These are phyloP conservation scores for Neurospora tetraspora DNA, from an alignment of 495 filamentous ascomycete genomes.

Conservation along the genomic window DNA sequence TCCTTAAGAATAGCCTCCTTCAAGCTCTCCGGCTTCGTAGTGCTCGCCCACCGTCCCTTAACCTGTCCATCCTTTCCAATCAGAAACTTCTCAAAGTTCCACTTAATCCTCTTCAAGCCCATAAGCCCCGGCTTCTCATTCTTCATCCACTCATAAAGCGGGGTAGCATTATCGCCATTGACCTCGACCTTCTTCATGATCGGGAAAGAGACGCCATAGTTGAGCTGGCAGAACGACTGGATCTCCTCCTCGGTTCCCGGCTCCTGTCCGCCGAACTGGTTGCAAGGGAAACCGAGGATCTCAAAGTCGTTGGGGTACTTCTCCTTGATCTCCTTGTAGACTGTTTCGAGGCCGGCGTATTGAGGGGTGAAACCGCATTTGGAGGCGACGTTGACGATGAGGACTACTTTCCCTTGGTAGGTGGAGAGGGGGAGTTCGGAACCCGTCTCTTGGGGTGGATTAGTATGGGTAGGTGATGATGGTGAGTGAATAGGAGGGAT, in stretches of 20 bases:
- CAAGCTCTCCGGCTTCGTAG: slow-evolving; percentile 73
- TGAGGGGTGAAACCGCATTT: slow-evolving; percentile 99
- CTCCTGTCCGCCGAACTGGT: slow-evolving; percentile 90
- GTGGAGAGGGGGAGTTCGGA: slow-evolving; percentile 52
- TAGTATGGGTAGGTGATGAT: neutral
- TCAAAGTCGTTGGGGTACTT: slow-evolving; percentile 64
- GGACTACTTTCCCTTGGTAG: slow-evolving; percentile 82
- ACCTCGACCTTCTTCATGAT: slow-evolving; percentile 87
- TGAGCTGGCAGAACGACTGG: slow-evolving; percentile 81
- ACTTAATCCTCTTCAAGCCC: slow-evolving; percentile 84
- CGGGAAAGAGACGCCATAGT: slow-evolving; percentile 94
- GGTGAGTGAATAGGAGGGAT: neutral
- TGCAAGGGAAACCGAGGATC: slow-evolving; percentile 95
- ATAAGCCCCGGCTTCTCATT: slow-evolving; percentile 68
- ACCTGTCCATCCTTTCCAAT: slow-evolving; percentile 79
- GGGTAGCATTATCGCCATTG: slow-evolving; percentile 73
- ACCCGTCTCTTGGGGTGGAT: slow-evolving; percentile 55
- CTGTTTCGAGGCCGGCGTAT: slow-evolving; percentile 78
- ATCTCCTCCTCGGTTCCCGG: slow-evolving; percentile 85
- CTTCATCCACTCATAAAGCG: slow-evolving; percentile 86
- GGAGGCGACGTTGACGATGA: slow-evolving; percentile 96
- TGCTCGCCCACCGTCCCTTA: slow-evolving; percentile 69
- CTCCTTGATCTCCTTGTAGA: slow-evolving; percentile 70
- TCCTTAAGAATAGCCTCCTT: slow-evolving; percentile 66
- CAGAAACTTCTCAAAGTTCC: slow-evolving; percentile 98